Conservation (phyloP, 768 basidiomycete species). For the Leccinum sublutescens region DNA sequence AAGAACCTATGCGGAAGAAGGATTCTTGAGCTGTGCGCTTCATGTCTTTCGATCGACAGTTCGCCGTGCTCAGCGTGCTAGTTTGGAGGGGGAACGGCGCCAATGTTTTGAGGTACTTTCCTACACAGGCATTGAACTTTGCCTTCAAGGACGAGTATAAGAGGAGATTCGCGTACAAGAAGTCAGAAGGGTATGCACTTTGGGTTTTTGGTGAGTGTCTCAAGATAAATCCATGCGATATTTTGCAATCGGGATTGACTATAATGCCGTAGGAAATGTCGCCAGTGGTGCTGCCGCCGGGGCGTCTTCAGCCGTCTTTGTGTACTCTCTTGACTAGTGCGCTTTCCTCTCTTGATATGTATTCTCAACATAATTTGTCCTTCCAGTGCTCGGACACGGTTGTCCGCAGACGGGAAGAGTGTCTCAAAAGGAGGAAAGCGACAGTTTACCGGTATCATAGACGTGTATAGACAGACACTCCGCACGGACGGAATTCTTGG, state of each 20-base stretch:
- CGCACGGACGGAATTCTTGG: slow-evolving; percentile 40
- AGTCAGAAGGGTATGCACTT: slow-evolving; percentile 35
- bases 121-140: slow-evolving; percentile 46
- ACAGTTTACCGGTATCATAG: slow-evolving; percentile 41
- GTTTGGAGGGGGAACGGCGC: slow-evolving; percentile 47
- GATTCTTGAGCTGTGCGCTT: slow-evolving; percentile 35
- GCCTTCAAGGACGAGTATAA: slow-evolving; percentile 49
- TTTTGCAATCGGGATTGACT: not conserved
- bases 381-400: slow-evolving; percentile 39
- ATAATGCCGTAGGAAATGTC: slow-evolving; percentile 34
- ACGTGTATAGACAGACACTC: slow-evolving; percentile 44
- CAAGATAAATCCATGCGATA: not conserved
- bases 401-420: slow-evolving; percentile 41
- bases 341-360: not conserved
- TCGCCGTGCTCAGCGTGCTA: slow-evolving; percentile 12
- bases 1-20: slow-evolving; percentile 36
- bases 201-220: slow-evolving; percentile 35
- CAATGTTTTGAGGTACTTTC: slow-evolving; percentile 46
- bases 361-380: not conserved
- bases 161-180: slow-evolving; percentile 36
- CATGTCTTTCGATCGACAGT: not conserved
- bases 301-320: slow-evolving; percentile 41
- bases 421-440: slow-evolving; percentile 37
- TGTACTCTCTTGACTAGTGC: slow-evolving; percentile 47
- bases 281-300: slow-evolving; percentile 45